Percentiles rank a stretch among this genome's conserved stretches.
phyloP scores from a whole-genome alignment of 2,329 filamentous ascomycete species.

The Aotearoamyces nothofagi region DNA sequence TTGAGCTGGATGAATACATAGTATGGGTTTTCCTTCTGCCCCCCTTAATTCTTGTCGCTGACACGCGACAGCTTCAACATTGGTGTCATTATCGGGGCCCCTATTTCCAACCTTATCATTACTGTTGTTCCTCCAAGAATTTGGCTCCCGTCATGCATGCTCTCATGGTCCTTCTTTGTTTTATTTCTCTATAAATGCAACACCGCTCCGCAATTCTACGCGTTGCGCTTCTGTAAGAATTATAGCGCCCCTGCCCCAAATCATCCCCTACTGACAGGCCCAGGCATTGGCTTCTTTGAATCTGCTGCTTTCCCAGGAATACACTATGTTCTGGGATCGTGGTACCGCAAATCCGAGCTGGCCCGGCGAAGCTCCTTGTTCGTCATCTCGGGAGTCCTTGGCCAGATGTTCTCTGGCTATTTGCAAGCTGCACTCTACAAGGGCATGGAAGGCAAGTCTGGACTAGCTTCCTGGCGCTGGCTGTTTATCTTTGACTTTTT shows the following conservation, averaged over 20 bases:
- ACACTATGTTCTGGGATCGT: conserved; percentile 19
- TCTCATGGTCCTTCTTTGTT: conserved; percentile 12
- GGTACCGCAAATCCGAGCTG: conserved; percentile 33
- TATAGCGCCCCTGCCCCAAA: no score
- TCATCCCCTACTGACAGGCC: no score
- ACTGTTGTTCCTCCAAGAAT: conserved; percentile 13
- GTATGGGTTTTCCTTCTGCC: conserved; percentile 32
- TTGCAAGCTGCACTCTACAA: conserved; percentile 14
- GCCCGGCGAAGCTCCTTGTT: conserved; percentile 43
- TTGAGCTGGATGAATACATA: no score
- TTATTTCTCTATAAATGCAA: conserved; percentile 25
- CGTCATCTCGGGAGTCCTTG: conserved; percentile 37
- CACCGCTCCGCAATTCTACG: no score
- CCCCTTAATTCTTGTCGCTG: conserved; percentile 35
- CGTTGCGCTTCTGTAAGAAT: no score
- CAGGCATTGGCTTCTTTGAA: no score
- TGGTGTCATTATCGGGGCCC: conserved; percentile 11
- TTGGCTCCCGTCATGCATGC: conserved; percentile 9
- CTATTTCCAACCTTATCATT: conserved; percentile 10
- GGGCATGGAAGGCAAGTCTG: conserved; percentile 11
- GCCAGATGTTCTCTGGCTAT: conserved; percentile 31
- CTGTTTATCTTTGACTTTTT: conserved; percentile 16
- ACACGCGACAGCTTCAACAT: conserved; percentile 40
- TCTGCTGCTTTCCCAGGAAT: no score
- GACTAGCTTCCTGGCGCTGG: conserved; percentile 16